Evolutionary conservation across 257 asterid genomes (phyloP), one percentile per base, ranked within the genome.

Genomic region (Anisodus tanguticus): DNA sequence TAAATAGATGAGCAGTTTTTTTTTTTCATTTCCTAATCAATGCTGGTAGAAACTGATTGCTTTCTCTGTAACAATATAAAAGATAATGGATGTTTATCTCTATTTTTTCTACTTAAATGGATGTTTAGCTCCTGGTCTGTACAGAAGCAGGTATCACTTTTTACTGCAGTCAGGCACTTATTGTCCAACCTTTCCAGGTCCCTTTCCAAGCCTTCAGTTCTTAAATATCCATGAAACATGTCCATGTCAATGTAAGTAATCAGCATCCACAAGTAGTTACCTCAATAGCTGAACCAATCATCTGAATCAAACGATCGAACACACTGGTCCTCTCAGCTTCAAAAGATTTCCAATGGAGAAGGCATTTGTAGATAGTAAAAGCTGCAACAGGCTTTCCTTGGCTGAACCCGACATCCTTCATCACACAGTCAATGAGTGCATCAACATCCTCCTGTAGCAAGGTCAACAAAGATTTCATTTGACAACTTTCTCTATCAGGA

Each of bases 301-400:
- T 97, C 88, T 94, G 94, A 92, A 97, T 90, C 89, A 97, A 95
- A 83, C 98, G 98, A 89, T 97, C 99, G 87, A 97, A 97, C 69
- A 97, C 98, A 83, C 98, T 97, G 53, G 99, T 97, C 81, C 97
- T 92, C 76, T 97, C 99, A 45, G 99, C 99, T 95, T 97, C 99
- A 82, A 97, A 97, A 82, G 99, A 97, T 90, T 92, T 93, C 99
- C 99, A 97, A 86, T 97, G 95, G 88, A 97, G 91, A 87, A 97
- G 98, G 89, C 98, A 97, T 85, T 97, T 97, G 90, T 93, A 97
- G 83, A 97, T 95, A 47, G 98, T 95, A 91, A 97, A 95, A 86
- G 98, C 99, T 31, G 99, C 98, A 72, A 95, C 96, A 74, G 99
- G 98, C 88, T 93, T 97, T 86, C 98, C 99, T 86, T 97, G 98